A percentile compares a stretch with the other conserved stretches of the same genome.
Evolutionary conservation across 441 rosid genomes (phyloP).

Genomic region (Manihot esculenta): DNA sequence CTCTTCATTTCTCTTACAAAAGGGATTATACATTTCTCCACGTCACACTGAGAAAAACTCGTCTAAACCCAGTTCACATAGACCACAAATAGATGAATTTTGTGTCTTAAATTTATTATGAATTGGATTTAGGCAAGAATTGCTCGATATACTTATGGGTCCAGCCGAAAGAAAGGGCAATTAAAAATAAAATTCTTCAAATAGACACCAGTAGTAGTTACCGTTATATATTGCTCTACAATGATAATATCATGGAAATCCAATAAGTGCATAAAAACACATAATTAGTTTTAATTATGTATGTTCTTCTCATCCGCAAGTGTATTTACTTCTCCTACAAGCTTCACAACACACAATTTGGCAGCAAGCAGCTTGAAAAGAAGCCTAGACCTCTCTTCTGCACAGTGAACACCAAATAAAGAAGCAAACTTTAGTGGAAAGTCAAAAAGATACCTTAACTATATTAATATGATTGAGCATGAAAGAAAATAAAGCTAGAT

Average conservation of each 20-base stretch:
- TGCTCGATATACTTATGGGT: too few species aligned
- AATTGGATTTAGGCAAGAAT: too few species aligned
- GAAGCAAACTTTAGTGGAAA: not conserved
- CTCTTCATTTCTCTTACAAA: too few species aligned
- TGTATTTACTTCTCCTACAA: not conserved
- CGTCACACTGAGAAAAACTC: too few species aligned
- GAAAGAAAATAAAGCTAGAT: not conserved
- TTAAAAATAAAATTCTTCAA: too few species aligned
- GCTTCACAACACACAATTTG: conserved; percentile 46
- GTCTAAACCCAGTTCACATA: too few species aligned
- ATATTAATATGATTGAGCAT: too few species aligned
- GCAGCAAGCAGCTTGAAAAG: conserved; percentile 65
- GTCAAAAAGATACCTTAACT: not conserved
- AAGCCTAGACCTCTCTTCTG: conserved; percentile 64
- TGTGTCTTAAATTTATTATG: too few species aligned
- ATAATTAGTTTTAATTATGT: not conserved
- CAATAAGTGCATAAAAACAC: not conserved
- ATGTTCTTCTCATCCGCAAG: not conserved
- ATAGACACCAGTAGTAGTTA: too few species aligned
- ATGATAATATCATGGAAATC: too few species aligned
- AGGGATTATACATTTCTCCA: conserved; percentile 4
- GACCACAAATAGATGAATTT: too few species aligned
- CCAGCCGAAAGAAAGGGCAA: too few species aligned
- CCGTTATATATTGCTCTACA: not conserved
- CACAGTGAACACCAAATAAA: conserved; percentile 14